Percentiles rank a stretch among this genome's conserved stretches.
phyloP scores from a whole-genome alignment of 176 grass and related monocot species.

The Themeda triandra region DNA sequence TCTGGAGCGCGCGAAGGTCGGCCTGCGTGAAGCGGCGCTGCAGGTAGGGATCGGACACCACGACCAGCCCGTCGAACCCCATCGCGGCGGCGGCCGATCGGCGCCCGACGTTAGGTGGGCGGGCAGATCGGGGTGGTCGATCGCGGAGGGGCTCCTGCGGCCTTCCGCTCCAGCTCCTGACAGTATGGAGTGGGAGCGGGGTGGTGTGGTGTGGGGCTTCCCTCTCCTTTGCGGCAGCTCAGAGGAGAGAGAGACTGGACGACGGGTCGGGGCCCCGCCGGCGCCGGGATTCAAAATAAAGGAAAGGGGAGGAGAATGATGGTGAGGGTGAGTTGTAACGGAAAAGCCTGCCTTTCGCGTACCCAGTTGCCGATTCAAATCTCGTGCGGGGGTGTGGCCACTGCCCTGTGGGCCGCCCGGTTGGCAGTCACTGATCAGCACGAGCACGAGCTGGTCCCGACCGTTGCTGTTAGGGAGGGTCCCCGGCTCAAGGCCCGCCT shows the following conservation, averaged over 20 bases:
- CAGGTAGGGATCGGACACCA: slow-evolving; percentile 76
- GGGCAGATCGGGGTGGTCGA: neutral
- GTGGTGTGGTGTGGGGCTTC: neutral
- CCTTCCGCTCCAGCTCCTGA: too few relatives aligned
- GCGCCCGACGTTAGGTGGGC: slow-evolving; percentile 4
- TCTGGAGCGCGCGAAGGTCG: slow-evolving; percentile 69
- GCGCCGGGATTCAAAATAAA: slow-evolving; percentile 27
- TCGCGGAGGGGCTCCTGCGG: neutral
- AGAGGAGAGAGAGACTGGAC: slow-evolving; percentile 8
- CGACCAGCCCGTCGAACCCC: slow-evolving; percentile 45
- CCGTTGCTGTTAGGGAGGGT: too few relatives aligned
- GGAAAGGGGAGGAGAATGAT: neutral
- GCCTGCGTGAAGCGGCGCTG: slow-evolving; percentile 83
- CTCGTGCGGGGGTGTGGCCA: neutral
- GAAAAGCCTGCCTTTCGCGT: slow-evolving; percentile 11
- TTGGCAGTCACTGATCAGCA: neutral
- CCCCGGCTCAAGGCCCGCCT: too few relatives aligned
- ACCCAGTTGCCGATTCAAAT: slow-evolving; percentile 33
- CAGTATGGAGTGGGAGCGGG: neutral
- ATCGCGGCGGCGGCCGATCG: slow-evolving; percentile 9
- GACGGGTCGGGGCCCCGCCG: neutral
- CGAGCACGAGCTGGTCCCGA: slow-evolving; percentile 29
- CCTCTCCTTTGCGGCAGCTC: slow-evolving; percentile 20
- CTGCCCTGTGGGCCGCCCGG: neutral
- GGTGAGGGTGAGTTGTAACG: slow-evolving; percentile 29